Conservation (phyloP, 1,139 yeast species). For the Yamadazyma epiphylla region DNA sequence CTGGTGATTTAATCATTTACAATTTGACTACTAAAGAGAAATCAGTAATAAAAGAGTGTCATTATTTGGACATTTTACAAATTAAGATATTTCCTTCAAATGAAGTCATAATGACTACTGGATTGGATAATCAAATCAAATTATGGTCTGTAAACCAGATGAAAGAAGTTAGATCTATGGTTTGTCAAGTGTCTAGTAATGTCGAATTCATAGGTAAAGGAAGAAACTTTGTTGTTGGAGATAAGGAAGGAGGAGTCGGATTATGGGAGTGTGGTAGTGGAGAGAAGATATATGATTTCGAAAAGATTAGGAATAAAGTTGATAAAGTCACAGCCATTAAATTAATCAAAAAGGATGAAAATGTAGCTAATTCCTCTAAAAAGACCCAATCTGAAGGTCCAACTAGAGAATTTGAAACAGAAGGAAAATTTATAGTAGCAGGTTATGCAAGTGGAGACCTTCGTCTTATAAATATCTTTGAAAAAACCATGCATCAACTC, state of each 20-base stretch:
- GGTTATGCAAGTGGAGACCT: slow-evolving; percentile 49
- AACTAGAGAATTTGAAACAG: slow-evolving; percentile 17
- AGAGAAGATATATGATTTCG: slow-evolving; percentile 32
- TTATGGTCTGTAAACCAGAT: slow-evolving; percentile 58
- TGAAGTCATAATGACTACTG: slow-evolving; percentile 51
- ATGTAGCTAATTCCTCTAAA: slow-evolving; percentile 3
- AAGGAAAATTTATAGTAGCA: slow-evolving; percentile 24
- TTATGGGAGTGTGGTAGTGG: slow-evolving; percentile 73
- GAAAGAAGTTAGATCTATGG: slow-evolving; percentile 43
- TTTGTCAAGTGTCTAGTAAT: slow-evolving; percentile 20
- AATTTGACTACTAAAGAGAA: slow-evolving; percentile 13
- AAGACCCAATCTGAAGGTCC: slow-evolving; percentile 1
- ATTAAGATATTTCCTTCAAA: slow-evolving; percentile 55
- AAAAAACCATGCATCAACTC: slow-evolving; percentile 7
- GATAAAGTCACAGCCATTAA: slow-evolving; percentile 27
- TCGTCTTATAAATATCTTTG: slow-evolving; percentile 17
- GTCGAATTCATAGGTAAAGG: slow-evolving; percentile 56
- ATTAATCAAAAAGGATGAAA: slow-evolving; percentile 3
- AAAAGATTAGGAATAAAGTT: slow-evolving; percentile 24
- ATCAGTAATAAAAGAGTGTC: slow-evolving; percentile 31
- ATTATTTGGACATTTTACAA: slow-evolving; percentile 36
- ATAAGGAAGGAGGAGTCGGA: slow-evolving; percentile 49
- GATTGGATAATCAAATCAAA: slow-evolving; percentile 53
- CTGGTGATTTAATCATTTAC: slow-evolving; percentile 33
- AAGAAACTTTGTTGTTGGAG: slow-evolving; percentile 54